These are phyloP conservation scores for Talinum fruticosum DNA, from an alignment of 148 eudicot species.

Conservation along the genomic window DNA sequence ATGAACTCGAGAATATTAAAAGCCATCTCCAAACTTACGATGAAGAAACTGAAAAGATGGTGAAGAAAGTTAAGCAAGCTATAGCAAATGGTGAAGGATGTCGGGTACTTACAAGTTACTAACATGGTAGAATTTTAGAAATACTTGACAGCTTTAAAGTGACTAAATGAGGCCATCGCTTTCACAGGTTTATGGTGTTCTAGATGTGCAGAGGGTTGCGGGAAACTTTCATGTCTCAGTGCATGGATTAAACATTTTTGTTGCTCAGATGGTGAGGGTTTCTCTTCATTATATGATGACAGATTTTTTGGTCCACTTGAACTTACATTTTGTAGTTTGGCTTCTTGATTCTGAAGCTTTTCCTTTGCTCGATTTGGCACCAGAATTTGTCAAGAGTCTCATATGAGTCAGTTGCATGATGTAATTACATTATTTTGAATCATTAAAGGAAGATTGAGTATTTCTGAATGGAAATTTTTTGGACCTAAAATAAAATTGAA, in stretches of 20 bases:
- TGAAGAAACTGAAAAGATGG: slow-evolving; percentile 74
- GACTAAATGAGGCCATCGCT: slow-evolving; percentile 16
- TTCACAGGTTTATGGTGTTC: slow-evolving; percentile 81
- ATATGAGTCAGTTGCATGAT: background rate
- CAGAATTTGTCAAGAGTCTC: background rate
- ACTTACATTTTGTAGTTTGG: background rate
- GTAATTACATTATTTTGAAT: slow-evolving; percentile 4
- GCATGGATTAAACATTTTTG: slow-evolving; percentile 93
- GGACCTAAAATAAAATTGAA: background rate
- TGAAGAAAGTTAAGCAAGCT: slow-evolving; percentile 86
- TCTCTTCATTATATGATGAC: background rate
- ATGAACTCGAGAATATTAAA: slow-evolving; percentile 56
- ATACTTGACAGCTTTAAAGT: slow-evolving; percentile 9
- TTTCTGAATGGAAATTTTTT: background rate
- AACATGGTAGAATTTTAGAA: background rate
- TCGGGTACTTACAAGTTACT: slow-evolving; percentile 49
- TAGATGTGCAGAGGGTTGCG: slow-evolving; percentile 99
- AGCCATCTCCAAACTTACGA: slow-evolving; percentile 68
- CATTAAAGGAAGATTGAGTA: background rate
- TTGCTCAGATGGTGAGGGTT: slow-evolving; percentile 88
- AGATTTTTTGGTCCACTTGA: background rate
- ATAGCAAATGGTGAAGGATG: slow-evolving; percentile 84
- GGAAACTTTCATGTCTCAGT: slow-evolving; percentile 98
- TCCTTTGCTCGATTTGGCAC: slow-evolving; percentile 6
- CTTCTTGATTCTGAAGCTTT: slow-evolving; percentile 7